Evolutionary conservation across 768 basidiomycete species (phyloP).

Genomic region (Suillus subalutaceus): DNA sequence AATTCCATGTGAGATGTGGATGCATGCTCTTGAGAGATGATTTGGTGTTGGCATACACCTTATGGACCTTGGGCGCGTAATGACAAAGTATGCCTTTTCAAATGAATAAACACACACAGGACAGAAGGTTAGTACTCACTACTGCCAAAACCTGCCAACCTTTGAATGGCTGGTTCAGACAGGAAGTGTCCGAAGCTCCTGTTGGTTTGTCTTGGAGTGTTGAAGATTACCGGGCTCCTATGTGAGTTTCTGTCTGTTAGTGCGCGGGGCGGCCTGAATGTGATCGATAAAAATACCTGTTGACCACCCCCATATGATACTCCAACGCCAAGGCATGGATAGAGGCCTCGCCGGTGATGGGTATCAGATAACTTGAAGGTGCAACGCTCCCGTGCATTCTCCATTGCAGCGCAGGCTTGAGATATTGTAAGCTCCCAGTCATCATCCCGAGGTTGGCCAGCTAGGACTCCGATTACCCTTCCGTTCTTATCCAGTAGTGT

Average conservation of each 20-base stretch:
- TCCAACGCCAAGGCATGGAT: constrained; percentile 21
- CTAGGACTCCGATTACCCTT: constrained; percentile 14
- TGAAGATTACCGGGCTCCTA: background rate
- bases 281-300: background rate
- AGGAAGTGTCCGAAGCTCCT: constrained; percentile 1
- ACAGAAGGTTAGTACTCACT: constrained; percentile 11
- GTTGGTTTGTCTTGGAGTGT: background rate
- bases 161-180: constrained; percentile 11
- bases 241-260: background rate
- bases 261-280: too few species aligned
- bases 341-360: constrained; percentile 21
- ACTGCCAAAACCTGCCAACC: constrained; percentile 25
- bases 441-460: constrained; percentile 13
- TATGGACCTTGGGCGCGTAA: constrained; percentile 27
- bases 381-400: background rate
- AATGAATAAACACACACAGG: too few species aligned
- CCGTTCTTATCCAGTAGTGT: constrained; percentile 4
- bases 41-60: constrained; percentile 14
- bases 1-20: constrained; percentile 21
- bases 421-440: constrained; percentile 8
- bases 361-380: background rate
- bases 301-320: constrained; percentile 35
- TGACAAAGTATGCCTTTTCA: constrained; percentile 18
- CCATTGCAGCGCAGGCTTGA: background rate
- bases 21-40: background rate